Conservation (phyloP, 768 basidiomycete species). For the Suillus variegatus region DNA sequence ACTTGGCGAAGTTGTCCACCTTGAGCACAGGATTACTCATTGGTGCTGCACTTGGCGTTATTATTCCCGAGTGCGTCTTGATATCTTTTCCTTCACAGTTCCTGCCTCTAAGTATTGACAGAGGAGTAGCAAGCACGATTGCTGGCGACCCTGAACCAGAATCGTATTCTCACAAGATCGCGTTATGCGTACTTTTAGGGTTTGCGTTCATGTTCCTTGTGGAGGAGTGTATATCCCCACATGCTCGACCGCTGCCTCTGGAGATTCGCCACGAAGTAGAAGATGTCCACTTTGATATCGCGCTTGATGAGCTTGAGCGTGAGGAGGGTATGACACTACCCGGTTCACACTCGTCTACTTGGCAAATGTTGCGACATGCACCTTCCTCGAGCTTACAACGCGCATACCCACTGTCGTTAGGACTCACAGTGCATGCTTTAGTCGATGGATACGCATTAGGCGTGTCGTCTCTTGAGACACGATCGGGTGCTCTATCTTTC, state of each 20-base stretch:
- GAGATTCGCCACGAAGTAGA: not conserved
- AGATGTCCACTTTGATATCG: conserved; percentile 60
- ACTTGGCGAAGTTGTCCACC: conserved; percentile 48
- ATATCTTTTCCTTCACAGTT: not conserved
- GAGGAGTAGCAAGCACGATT: conserved; percentile 70
- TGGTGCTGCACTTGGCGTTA: conserved; percentile 87
- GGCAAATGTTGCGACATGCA: conserved; percentile 9
- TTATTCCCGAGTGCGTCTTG: conserved; percentile 85
- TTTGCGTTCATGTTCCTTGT: conserved; percentile 59
- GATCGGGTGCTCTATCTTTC: conserved; percentile 58
- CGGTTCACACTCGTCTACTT: conserved; percentile 16
- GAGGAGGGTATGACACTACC: conserved; percentile 33
- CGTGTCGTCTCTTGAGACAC: conserved; percentile 57
- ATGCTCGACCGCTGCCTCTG: conserved; percentile 40
- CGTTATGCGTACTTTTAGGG: conserved; percentile 64
- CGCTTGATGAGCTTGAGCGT: conserved; percentile 58
- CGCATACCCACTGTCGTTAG: conserved; percentile 78
- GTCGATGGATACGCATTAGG: conserved; percentile 94
- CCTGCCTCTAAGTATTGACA: conserved; percentile 28
- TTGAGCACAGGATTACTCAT: conserved; percentile 84
- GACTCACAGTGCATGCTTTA: conserved; percentile 83
- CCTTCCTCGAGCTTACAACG: conserved; percentile 32
- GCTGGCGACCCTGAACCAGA: conserved; percentile 35
- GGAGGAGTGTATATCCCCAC: conserved; percentile 60
- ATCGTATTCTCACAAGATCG: conserved; percentile 55